A percentile compares a stretch with the other conserved stretches of the same genome.
Conservation (phyloP, 2,329 filamentous ascomycete species). For the Zalaria obscura region DNA sequence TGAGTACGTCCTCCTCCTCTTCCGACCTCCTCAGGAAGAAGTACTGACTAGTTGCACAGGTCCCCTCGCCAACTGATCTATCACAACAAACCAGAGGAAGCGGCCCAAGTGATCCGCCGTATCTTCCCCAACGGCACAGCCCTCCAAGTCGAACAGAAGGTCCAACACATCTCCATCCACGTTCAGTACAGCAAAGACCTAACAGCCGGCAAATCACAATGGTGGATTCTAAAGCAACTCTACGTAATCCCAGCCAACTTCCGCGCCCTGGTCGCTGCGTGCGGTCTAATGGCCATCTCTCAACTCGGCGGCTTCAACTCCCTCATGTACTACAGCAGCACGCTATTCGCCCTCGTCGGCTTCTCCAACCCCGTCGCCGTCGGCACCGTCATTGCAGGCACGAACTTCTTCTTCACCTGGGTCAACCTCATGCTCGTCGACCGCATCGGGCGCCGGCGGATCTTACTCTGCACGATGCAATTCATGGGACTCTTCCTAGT, state of each 20-base stretch:
- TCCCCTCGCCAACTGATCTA: slow-evolving; percentile 33
- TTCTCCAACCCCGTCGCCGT: slow-evolving; percentile 36
- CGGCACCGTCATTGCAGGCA: slow-evolving; percentile 28
- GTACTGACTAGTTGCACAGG: no score
- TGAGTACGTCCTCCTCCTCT: slow-evolving; percentile 13
- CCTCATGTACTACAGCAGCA: slow-evolving; percentile 19
- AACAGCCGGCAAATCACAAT: slow-evolving; percentile 25
- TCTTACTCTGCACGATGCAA: slow-evolving; percentile 29
- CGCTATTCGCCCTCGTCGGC: slow-evolving; percentile 32
- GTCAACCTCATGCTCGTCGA: slow-evolving; percentile 35
- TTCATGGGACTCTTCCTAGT: slow-evolving; percentile 31
- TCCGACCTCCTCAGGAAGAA: no score
- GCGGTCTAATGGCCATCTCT: slow-evolving; percentile 38
- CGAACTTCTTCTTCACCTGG: slow-evolving; percentile 36
- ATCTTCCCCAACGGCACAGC: slow-evolving; percentile 29
- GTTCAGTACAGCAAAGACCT: slow-evolving; percentile 26
- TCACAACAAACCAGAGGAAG: slow-evolving; percentile 27
- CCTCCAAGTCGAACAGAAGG: slow-evolving; percentile 30
- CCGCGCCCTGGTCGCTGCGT: slow-evolving; percentile 31
- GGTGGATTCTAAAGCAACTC: slow-evolving; percentile 32
- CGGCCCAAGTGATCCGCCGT: slow-evolving; percentile 21
- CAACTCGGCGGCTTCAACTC: slow-evolving; percentile 30
- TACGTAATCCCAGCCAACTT: slow-evolving; percentile 30
- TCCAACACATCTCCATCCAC: slow-evolving; percentile 24
- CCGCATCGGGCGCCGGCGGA: slow-evolving; percentile 28